Evolutionary conservation across 768 basidiomycete genomes (phyloP), one percentile per base, ranked within the genome.

Genomic region (Exidia glandulosa): DNA sequence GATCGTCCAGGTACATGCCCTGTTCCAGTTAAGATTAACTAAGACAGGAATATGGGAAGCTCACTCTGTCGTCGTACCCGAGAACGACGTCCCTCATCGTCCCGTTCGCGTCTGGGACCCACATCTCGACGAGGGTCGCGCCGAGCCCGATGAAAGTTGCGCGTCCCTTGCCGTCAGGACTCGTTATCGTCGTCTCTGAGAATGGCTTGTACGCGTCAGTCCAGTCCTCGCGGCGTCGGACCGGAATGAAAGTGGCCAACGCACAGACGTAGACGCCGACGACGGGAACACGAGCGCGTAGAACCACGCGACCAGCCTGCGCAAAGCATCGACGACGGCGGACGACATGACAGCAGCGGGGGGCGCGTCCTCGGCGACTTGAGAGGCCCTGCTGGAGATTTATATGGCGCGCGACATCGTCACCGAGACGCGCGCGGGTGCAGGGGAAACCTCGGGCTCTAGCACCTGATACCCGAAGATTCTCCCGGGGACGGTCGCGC

Each of bases 61-160:
- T 14, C 10, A 54, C 50, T 27, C 50, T 78, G 63, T 83, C 77
- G 62, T 83, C 81, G 62, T 81, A 84, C 1, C 82, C 82, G 1
- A 83, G 72, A n/a, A 83, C 71, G 10, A 85, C 76, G 66, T 84
- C 81, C 56, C 77, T 71, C 4, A 71, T 60, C 23, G 73, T 73
- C 3, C 79, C 78, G 57, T 71, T 63, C 66, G 73, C 79, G 66
- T 82, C 81, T 59, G 79, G 78, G 2, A 82, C 80, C 78, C 77
- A 80, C 3, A 84, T 68, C 62, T 82, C 77, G 3, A 79, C 81
- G 66, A 83, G 63, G 1, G 80, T 82, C 30, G 82, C 78, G 3
- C 83, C 82, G 59, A 81, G 73, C 2, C 78, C 76, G 10, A 84
- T 79, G 61, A 84, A 82, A 56, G 77, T 82, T 16, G 82, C 83